Evolutionary conservation across 768 basidiomycete species (phyloP), one percentile per base, ranked within the genome.

Genomic region (Pholiota molesta): DNA sequence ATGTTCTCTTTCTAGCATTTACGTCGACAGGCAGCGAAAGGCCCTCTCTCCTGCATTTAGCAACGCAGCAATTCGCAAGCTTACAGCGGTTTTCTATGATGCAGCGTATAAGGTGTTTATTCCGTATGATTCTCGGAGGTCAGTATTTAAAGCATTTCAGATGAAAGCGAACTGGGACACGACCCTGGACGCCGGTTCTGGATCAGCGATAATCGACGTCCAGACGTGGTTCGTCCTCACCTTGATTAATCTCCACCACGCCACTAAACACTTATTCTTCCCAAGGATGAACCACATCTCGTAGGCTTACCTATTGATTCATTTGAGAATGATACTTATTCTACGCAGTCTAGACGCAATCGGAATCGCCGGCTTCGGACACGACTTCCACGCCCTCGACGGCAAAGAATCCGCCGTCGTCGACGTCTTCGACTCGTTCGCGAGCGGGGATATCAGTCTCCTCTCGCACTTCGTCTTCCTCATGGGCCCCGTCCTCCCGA

Each of bases 281-380:
- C 29, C 40, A 28, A 77, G 77, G 77, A 83, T 82, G 83, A 83
- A 79, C 64, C 72, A 68, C 59, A 73, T 81, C 21, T 76, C 82
- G 81, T 79, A 67, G 52, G 75, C 68, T 31, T 4, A 26, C 17
- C 33, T 55, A 10, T 13, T 23, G 5, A 37, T 5, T 26, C 10
- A 31, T 31, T 52, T 45, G 51, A 31, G 3, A 19, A 8, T 14
- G 26, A 26, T 17, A 19, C 13, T 23, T 52, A 37, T 11, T 16
- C 19, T 57, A 23, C 16, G n/a, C 52, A 86, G 85, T 11, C 73
- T 88, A 4, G 87, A 88, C 65, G 79, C 76, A 0, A 76, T 88
- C 55, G 85, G 86, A 14, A 82, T 87, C 35, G 84, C 83, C 7
- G 84, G 85, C 0, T 88, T 87, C 60, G 81, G 82, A 5, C 81